Conservation (phyloP, 2,329 filamentous ascomycete genomes). For the Mollisia scopiformis region DNA sequence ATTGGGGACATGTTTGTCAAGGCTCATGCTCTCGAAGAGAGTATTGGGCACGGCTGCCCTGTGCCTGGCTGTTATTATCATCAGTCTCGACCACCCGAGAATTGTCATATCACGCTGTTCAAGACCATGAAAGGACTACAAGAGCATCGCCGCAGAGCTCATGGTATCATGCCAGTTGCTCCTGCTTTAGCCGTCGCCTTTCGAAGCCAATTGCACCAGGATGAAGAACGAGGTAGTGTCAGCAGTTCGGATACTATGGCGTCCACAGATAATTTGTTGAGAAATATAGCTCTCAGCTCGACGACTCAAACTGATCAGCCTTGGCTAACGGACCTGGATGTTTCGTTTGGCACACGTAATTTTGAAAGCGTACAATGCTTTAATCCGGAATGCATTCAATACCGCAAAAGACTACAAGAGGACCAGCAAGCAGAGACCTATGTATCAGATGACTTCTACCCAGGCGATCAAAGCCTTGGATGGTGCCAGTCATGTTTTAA, state of each 20-base stretch:
- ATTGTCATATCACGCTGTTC: neutral
- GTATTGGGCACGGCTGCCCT: neutral
- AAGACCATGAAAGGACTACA: neutral
- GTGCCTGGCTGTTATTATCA: neutral
- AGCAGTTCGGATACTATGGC: neutral
- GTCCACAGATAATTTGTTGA: neutral
- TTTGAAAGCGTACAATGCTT: neutral
- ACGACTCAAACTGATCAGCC: neutral
- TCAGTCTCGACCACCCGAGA: neutral
- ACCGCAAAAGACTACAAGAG: neutral
- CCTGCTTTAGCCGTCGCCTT: neutral
- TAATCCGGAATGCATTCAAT: neutral
- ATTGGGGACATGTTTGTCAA: neutral
- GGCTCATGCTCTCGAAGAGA: neutral
- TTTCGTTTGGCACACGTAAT: neutral
- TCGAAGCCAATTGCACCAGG: neutral
- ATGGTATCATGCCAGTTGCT: neutral
- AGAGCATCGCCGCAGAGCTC: slow-evolving; percentile 3
- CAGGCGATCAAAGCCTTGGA: no score
- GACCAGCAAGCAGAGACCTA: no score
- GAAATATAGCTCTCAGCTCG: neutral
- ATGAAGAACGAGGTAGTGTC: neutral
- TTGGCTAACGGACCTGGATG: neutral
- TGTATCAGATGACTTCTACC: no score
- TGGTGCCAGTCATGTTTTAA: neutral